These are phyloP conservation scores for Entophlyctis helioformis DNA, from an alignment of 192 early-diverging fungal species.

Conservation along the genomic window DNA sequence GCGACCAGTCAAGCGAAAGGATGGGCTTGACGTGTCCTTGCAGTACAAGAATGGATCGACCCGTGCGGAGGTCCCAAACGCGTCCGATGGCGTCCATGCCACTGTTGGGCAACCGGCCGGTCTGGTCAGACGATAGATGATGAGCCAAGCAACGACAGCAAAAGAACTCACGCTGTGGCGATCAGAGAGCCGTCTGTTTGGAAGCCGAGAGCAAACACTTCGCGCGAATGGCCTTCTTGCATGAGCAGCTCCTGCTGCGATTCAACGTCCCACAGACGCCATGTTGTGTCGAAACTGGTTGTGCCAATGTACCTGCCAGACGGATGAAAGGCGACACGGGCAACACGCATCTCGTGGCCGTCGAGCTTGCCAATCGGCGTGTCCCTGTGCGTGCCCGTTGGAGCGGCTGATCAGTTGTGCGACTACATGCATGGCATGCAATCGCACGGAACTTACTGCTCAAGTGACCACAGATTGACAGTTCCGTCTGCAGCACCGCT, in stretches of 20 bases:
- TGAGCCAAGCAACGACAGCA: background rate
- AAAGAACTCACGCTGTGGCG: constrained; percentile 58
- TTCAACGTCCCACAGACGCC: constrained; percentile 93
- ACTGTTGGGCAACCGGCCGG: constrained; percentile 13
- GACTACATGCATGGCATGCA: too few relatives aligned
- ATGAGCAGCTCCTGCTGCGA: constrained; percentile 63
- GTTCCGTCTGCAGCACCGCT: constrained; percentile 65
- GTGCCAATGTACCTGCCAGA: constrained; percentile 71
- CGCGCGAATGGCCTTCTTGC: constrained; percentile 90
- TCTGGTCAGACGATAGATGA: background rate
- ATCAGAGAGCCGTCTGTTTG: constrained; percentile 84
- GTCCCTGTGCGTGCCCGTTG: constrained; percentile 37
- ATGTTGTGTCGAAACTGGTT: constrained; percentile 72
- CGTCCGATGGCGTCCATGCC: constrained; percentile 88
- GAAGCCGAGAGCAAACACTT: constrained; percentile 86
- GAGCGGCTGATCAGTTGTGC: too few relatives aligned
- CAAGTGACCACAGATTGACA: constrained; percentile 75
- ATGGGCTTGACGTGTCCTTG: constrained; percentile 90
- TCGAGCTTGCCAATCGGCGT: constrained; percentile 62
- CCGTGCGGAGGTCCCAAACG: constrained; percentile 92
- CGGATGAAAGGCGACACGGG: constrained; percentile 83
- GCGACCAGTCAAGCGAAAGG: constrained; percentile 76
- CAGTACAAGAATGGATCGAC: constrained; percentile 74
- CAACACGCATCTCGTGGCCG: constrained; percentile 76
- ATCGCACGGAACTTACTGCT: constrained; percentile 32